Evolutionary conservation across 352 stramenopile genomes (phyloP).

Genomic region (Pythium chondricola): DNA sequence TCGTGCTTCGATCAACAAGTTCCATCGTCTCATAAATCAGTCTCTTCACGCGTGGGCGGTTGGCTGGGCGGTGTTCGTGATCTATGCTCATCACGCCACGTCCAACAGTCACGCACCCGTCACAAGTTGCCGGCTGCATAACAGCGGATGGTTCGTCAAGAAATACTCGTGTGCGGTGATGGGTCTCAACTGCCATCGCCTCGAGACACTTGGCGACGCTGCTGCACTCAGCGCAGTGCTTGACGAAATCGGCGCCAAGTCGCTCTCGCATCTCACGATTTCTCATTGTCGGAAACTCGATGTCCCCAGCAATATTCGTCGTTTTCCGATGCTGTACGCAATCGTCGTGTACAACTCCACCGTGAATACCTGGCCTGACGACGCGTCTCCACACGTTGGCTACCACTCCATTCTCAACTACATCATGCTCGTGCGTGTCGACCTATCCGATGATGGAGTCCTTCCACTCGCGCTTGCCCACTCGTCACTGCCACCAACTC

Average conservation of each 20-base stretch:
- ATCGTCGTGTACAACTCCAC: slow-evolving; percentile 19
- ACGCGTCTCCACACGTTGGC: neutral
- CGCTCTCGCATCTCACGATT: neutral
- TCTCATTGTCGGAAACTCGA: slow-evolving; percentile 1
- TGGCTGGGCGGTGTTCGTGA: neutral
- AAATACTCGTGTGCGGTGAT: slow-evolving; percentile 3
- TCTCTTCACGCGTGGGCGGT: too few relatives aligned
- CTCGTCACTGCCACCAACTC: neutral
- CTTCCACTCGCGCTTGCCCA: neutral
- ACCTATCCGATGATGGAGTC: neutral
- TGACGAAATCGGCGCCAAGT: neutral
- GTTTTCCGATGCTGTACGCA: slow-evolving; percentile 9
- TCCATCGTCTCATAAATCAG: too few relatives aligned
- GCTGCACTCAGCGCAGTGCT: neutral
- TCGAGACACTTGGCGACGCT: neutral
- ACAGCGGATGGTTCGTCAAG: slow-evolving; percentile 1
- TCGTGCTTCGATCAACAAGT: too few relatives aligned
- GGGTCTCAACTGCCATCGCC: slow-evolving; percentile 2
- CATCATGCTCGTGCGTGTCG: slow-evolving; percentile 1
- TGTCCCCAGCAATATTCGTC: neutral
- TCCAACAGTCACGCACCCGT: neutral
- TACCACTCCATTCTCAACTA: neutral
- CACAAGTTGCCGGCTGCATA: slow-evolving; percentile 2
- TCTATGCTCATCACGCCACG: neutral
- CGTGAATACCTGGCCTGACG: slow-evolving; percentile 4